phyloP scores from a whole-genome alignment of 2,329 filamentous ascomycete species.

The Cercospora brassicicola region DNA sequence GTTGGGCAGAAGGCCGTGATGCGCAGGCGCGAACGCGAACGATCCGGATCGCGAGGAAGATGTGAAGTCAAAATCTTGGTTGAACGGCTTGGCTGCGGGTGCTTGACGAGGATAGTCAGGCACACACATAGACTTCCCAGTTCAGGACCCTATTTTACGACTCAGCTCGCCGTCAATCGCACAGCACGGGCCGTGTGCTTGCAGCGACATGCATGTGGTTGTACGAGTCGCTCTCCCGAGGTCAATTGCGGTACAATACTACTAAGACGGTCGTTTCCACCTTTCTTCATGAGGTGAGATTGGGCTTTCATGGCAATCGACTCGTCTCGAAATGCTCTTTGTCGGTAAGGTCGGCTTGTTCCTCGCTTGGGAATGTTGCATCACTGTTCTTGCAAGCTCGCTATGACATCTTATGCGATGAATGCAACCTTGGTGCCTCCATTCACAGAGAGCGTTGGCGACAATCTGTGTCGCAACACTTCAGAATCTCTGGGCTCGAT shows the following conservation, averaged over 20 bases:
- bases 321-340: neutral
- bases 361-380: neutral
- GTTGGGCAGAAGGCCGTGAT: neutral
- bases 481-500: constrained; percentile 6
- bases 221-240: constrained; percentile 9
- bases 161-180: constrained; percentile 2
- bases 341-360: neutral
- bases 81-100: neutral
- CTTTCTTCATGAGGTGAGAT: neutral
- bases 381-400: neutral
- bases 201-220: constrained; percentile 11
- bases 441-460: constrained; percentile 5
- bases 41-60: neutral
- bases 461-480: constrained; percentile 3
- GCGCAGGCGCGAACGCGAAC: neutral
- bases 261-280: neutral
- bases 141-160: constrained; percentile 5
- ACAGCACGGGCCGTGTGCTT: constrained; percentile 7
- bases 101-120: neutral
- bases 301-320: neutral
- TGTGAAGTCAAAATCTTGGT: neutral
- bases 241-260: neutral
- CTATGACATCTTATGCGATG: neutral
- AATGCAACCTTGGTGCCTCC: neutral
- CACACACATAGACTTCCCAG: neutral